phyloP scores from a whole-genome alignment of 768 basidiomycete species.

The Pisolithus albus region DNA sequence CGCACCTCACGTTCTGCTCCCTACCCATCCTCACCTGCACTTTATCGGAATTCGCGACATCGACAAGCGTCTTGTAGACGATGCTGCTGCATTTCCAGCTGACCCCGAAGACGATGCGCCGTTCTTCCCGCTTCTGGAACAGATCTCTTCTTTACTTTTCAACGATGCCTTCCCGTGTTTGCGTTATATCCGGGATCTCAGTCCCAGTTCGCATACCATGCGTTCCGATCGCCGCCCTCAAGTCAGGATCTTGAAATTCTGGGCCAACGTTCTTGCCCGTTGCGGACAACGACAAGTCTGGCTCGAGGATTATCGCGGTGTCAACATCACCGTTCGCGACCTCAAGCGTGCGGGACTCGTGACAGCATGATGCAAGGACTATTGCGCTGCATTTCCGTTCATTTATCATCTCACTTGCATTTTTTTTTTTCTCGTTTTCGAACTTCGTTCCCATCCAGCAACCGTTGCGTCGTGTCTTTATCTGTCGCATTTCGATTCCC shows the following conservation, averaged over 20 bases:
- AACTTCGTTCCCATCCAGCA: neutral
- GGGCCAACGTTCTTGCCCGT: conserved; percentile 41
- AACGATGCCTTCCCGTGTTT: conserved; percentile 56
- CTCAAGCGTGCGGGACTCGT: conserved; percentile 29
- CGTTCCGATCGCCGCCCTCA: conserved; percentile 31
- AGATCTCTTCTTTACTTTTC: conserved; percentile 32
- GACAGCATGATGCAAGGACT: too few species aligned
- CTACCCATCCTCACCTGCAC: conserved; percentile 52
- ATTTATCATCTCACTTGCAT: neutral
- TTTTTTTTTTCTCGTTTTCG: neutral
- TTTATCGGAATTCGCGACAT: conserved; percentile 71
- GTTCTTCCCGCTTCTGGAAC: conserved; percentile 57
- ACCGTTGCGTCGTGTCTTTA: neutral
- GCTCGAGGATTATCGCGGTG: conserved; percentile 58
- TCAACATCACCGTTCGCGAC: conserved; percentile 50
- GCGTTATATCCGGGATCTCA: conserved; percentile 59
- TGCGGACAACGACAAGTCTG: conserved; percentile 52
- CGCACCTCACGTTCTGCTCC: conserved; percentile 65
- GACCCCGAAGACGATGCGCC: conserved; percentile 37
- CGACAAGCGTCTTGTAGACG: conserved; percentile 52
- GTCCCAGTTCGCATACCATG: conserved; percentile 50
- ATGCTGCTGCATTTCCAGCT: conserved; percentile 27
- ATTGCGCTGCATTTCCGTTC: neutral
- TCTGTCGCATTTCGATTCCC: neutral
- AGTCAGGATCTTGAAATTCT: conserved; percentile 38